Percentiles rank a stretch among this genome's conserved stretches.
Evolutionary conservation across 805 yeast species (phyloP).

Genomic region (Candida verbasci): DNA sequence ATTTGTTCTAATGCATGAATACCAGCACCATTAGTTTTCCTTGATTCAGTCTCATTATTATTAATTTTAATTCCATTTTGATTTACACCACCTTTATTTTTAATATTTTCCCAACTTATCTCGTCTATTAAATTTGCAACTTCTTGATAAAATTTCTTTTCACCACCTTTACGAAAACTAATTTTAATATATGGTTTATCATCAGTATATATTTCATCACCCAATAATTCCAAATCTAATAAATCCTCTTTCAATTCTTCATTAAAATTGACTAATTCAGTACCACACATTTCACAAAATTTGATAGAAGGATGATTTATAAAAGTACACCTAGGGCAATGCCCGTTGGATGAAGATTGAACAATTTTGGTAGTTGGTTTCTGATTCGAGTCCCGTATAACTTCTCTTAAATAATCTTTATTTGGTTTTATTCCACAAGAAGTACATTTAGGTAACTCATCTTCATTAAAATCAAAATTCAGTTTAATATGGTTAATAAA

Average conservation of each 20-base stretch:
- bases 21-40: slow-evolving; percentile 41
- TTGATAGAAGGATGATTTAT: slow-evolving; percentile 74
- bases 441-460: slow-evolving; percentile 29
- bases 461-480: slow-evolving; percentile 13
- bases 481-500: slow-evolving; percentile 45
- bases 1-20: slow-evolving; percentile 63
- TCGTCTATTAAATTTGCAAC: slow-evolving; percentile 40
- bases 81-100: slow-evolving; percentile 30
- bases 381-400: neutral
- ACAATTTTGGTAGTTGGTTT: neutral
- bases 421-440: slow-evolving; percentile 36
- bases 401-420: slow-evolving; percentile 6
- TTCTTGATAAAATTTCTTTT: slow-evolving; percentile 46
- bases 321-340: slow-evolving; percentile 67
- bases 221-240: slow-evolving; percentile 23
- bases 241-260: slow-evolving; percentile 4
- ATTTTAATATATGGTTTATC: slow-evolving; percentile 49
- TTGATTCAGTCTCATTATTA: slow-evolving; percentile 2
- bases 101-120: slow-evolving; percentile 45
- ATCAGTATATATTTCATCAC: slow-evolving; percentile 29
- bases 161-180: slow-evolving; percentile 75
- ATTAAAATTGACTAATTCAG: slow-evolving; percentile 21
- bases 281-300: slow-evolving; percentile 86
- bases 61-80: slow-evolving; percentile 27
- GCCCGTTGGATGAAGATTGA: slow-evolving; percentile 10